Evolutionary conservation across 148 eudicot genomes (phyloP).

Genomic region (Rhododendron ferrugineum): DNA sequence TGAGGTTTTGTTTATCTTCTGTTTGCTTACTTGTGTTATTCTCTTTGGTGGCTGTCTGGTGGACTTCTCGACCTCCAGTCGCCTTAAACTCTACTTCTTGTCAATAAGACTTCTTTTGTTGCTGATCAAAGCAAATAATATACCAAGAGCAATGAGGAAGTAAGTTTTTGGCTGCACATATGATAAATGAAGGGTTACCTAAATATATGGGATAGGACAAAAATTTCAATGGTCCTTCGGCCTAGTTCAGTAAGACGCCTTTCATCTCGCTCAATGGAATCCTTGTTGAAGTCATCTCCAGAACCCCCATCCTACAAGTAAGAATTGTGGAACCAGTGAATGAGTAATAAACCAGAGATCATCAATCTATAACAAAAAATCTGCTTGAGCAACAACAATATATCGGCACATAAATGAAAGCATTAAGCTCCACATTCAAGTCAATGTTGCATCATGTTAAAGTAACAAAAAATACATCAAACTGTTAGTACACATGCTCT

Average conservation of each 20-base stretch:
- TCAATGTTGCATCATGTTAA: not conserved
- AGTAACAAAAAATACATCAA: not conserved
- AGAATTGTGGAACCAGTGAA: slow-evolving; percentile 6
- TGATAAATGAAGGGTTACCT: slow-evolving; percentile 35
- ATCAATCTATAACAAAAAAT: not conserved
- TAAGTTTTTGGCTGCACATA: slow-evolving; percentile 4
- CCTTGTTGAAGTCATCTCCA: slow-evolving; percentile 82
- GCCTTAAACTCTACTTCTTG: not conserved
- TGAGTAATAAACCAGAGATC: not conserved
- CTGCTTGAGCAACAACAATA: not conserved
- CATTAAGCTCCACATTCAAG: not conserved
- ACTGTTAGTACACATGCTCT: not conserved
- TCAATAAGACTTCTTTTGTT: not conserved
- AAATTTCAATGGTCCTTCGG: slow-evolving; percentile 91
- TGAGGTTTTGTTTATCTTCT: not conserved
- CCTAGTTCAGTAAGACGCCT: slow-evolving; percentile 91
- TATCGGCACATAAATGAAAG: not conserved
- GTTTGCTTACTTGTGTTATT: not conserved
- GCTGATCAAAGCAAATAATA: not conserved
- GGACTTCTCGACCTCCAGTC: not conserved
- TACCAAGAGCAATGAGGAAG: not conserved
- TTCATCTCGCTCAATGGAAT: slow-evolving; percentile 84
- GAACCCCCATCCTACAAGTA: slow-evolving; percentile 63
- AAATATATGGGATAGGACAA: slow-evolving; percentile 76
- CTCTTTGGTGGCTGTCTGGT: not conserved